Evolutionary conservation across 139 green algal genomes (phyloP), one percentile per base, ranked within the genome.

Genomic region (Zygnema circumcarinatum): DNA sequence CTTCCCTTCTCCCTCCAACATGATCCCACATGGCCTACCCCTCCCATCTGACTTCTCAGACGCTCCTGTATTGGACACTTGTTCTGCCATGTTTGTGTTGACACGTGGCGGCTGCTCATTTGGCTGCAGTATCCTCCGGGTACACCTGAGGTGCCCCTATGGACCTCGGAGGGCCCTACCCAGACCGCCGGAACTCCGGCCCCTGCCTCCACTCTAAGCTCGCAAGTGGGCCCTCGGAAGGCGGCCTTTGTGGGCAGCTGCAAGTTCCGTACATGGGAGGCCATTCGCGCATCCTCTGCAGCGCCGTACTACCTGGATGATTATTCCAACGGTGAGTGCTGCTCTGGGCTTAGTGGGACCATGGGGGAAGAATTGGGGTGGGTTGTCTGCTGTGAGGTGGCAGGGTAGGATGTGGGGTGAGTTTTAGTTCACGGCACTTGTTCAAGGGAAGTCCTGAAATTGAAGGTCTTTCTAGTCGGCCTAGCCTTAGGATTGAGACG

Each of bases 231-330:
- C 2, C 74, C 74, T 31, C 74, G 74, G 39, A 78, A 78, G 69
- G 69, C 38, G 20, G 84, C 88, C 3, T 90, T 79, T 32, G 29
- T 80, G 22, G 92, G 90, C 33, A 91, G 38, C 32, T 91, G 83
- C 79, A 92, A 94, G 75, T 68, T 92, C 35, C 38, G 75, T 53
- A 83, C 98, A 72, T 98, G 96, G 96, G 92, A 98, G 82, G 96
- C 96, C 1, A 93, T 98, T 2, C 92, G 97, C 0, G 96, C 96
- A 1, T 98, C 95, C n/a, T 96, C 95, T 0, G 95, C 94, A 1
- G 94, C 93, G 2, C 93, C 92, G n/a, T 96, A 96, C 85, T 96
- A 98, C 88, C 90, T 99, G 25, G 96, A 97, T 41, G 96, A 98
- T 83, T 97, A 95, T 83, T 74, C 86, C 0, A 82, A 89, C 31